A percentile compares a stretch with the other conserved stretches of the same genome.
These are phyloP conservation scores for Saccharomycopsis malanga DNA, from an alignment of 805 yeast genomes.

Conservation along the genomic window DNA sequence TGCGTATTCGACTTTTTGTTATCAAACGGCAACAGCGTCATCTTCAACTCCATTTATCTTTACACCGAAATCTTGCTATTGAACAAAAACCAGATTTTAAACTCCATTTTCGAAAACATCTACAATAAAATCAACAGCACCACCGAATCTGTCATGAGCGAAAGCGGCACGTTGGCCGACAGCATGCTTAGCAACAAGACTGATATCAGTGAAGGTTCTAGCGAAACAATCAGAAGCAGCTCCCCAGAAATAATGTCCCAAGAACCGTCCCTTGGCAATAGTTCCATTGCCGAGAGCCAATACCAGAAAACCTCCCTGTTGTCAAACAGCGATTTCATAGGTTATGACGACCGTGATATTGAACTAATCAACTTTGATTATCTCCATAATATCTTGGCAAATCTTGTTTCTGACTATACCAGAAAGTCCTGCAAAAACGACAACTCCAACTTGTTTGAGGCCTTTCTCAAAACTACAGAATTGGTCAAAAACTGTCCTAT, in stretches of 20 bases:
- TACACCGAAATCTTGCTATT: conserved; percentile 49
- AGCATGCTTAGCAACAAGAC: conserved; percentile 9
- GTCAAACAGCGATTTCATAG: conserved; percentile 14
- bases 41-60: conserved; percentile 48
- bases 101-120: conserved; percentile 23
- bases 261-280: background rate
- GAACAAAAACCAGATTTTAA: conserved; percentile 39
- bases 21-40: conserved; percentile 29
- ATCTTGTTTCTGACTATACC: conserved; percentile 5
- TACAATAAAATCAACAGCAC: conserved; percentile 5
- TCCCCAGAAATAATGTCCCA: background rate
- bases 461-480: conserved; percentile 5
- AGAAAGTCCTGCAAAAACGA: background rate
- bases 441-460: conserved; percentile 2
- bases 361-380: conserved; percentile 18
- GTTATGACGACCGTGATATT: conserved; percentile 15
- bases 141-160: conserved; percentile 12
- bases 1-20: conserved; percentile 65
- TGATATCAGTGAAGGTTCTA: conserved; percentile 1
- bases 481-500: conserved; percentile 11
- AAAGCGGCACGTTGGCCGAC: conserved; percentile 16
- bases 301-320: conserved; percentile 9
- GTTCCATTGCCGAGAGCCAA: conserved; percentile 13
- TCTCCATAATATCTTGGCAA: conserved; percentile 15
- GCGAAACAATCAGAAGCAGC: background rate